Evolutionary conservation across 1,284 basidiomycete genomes (phyloP).

Genomic region (Moesziomyces aphidis): DNA sequence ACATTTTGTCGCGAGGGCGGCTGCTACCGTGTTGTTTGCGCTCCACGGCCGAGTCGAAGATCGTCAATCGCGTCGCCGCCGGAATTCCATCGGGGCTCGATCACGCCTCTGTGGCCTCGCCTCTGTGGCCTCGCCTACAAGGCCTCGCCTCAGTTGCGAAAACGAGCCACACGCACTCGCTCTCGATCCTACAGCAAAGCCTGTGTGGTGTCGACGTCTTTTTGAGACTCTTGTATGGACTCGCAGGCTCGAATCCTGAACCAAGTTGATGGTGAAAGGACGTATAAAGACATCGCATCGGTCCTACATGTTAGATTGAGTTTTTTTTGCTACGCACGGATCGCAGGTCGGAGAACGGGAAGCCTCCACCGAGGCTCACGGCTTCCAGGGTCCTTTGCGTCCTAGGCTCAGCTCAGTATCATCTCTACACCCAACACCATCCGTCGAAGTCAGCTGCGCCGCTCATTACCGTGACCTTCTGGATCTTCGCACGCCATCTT

Average conservation of each 20-base stretch:
- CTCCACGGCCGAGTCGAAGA: neutral
- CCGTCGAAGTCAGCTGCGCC: neutral
- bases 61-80: neutral
- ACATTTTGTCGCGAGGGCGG: neutral
- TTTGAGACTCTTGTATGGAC: too few relatives aligned
- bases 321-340: too few relatives aligned
- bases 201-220: too few relatives aligned
- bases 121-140: too few relatives aligned
- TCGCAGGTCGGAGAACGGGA: slow-evolving; percentile 1
- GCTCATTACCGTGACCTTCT: neutral
- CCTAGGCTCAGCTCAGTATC: neutral
- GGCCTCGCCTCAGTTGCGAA: too few relatives aligned
- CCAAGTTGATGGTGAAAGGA: too few relatives aligned
- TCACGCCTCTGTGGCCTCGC: neutral
- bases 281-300: too few relatives aligned
- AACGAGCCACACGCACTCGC: too few relatives aligned
- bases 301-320: neutral
- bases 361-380: neutral
- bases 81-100: neutral
- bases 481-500: neutral
- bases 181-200: too few relatives aligned
- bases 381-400: slow-evolving; percentile 8
- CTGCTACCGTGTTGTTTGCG: slow-evolving; percentile 2
- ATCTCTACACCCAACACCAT: too few relatives aligned
- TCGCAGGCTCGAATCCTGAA: too few relatives aligned